phyloP scores from a whole-genome alignment of 306 rosid genomes.

The Vachellia collinsii region DNA sequence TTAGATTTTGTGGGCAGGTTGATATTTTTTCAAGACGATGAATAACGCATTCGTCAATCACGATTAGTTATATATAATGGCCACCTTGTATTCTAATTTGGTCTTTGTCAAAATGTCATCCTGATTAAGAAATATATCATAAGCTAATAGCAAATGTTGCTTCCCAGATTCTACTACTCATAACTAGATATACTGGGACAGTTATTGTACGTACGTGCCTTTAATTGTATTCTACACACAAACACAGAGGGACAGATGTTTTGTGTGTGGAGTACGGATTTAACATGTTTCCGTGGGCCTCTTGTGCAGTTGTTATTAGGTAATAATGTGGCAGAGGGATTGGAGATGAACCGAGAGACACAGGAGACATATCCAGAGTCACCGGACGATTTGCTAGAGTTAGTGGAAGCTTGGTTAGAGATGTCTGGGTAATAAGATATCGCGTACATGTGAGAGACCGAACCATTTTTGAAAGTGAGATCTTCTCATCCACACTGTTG shows the following conservation, averaged over 20 bases:
- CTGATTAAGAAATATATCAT: too few species aligned
- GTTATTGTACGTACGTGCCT: not conserved
- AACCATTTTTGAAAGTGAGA: conserved; percentile 19
- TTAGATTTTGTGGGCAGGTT: not conserved
- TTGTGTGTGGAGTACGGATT: not conserved
- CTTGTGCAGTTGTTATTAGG: conserved; percentile 34
- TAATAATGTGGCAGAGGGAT: not conserved
- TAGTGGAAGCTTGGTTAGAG: too few species aligned
- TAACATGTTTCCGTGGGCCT: conserved; percentile 5
- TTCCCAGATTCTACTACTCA: too few species aligned
- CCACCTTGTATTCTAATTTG: not conserved
- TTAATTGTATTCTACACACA: too few species aligned
- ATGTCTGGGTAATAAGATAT: too few species aligned
- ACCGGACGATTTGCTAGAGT: too few species aligned
- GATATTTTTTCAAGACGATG: not conserved
- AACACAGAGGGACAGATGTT: too few species aligned
- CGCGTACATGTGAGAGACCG: not conserved
- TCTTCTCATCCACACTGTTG: conserved; percentile 7
- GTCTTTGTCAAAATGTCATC: too few species aligned
- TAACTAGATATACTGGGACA: not conserved
- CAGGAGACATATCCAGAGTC: too few species aligned
- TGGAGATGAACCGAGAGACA: too few species aligned
- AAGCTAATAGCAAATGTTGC: too few species aligned
- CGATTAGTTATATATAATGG: not conserved
- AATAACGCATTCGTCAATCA: not conserved